These are phyloP conservation scores for Lactifluus rugatus DNA, from an alignment of 768 basidiomycete species.

Conservation along the genomic window DNA sequence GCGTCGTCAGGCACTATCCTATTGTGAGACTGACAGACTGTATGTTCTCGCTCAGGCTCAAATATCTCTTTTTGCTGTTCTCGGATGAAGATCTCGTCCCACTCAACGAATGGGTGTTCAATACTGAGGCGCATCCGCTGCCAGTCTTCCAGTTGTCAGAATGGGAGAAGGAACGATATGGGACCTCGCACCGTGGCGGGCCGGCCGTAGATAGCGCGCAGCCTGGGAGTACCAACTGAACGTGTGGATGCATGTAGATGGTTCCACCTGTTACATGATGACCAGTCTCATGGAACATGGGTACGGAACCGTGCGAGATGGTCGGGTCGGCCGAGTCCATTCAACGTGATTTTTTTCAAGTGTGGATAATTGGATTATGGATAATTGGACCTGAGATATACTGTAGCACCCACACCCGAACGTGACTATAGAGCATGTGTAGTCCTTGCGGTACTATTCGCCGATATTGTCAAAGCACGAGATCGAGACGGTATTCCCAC, in stretches of 20 bases:
- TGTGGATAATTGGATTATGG: neutral
- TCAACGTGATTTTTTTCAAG: neutral
- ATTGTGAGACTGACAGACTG: neutral
- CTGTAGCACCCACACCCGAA: neutral
- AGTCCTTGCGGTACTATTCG: neutral
- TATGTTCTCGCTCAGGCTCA: conserved; percentile 35
- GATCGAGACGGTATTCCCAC: too few relatives aligned
- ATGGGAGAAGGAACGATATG: conserved; percentile 38
- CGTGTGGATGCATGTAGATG: too few relatives aligned
- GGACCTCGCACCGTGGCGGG: conserved; percentile 21
- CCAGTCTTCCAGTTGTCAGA: conserved; percentile 58
- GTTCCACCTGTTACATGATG: too few relatives aligned
- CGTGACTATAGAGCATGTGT: neutral
- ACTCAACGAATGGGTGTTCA: conserved; percentile 38
- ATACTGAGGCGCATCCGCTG: conserved; percentile 64
- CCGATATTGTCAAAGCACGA: neutral
- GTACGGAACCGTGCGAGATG: too few relatives aligned
- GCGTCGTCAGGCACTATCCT: neutral
- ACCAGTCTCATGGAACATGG: neutral
- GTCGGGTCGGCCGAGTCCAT: neutral
- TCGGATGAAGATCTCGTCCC: conserved; percentile 48
- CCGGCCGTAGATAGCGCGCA: neutral
- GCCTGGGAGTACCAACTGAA: too few relatives aligned
- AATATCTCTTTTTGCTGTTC: conserved; percentile 66
- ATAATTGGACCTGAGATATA: neutral